Percentiles rank a stretch among this genome's conserved stretches.
These are phyloP conservation scores for Globisporangium lucens DNA, from an alignment of 352 stramenopile species.

Conservation along the genomic window DNA sequence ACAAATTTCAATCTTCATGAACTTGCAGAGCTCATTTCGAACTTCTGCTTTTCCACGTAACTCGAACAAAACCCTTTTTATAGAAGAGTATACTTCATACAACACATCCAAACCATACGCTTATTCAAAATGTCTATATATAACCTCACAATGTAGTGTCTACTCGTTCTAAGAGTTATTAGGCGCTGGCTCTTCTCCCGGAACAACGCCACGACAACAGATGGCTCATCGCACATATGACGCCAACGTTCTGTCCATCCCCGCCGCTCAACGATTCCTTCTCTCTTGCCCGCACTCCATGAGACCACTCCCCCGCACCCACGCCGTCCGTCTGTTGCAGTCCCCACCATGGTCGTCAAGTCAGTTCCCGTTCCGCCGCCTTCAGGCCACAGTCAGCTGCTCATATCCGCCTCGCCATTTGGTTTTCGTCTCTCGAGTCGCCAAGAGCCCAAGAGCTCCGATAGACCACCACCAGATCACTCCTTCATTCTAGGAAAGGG, in stretches of 20 bases:
- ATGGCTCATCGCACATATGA: background rate
- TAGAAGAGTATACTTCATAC: too few relatives aligned
- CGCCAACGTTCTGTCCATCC: background rate
- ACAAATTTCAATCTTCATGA: too few relatives aligned
- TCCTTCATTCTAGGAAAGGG: background rate
- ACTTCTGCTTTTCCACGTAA: too few relatives aligned
- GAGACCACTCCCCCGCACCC: background rate
- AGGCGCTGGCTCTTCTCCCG: background rate
- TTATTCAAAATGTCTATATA: too few relatives aligned
- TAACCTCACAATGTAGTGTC: background rate
- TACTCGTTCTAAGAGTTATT: background rate
- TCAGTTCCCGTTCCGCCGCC: background rate
- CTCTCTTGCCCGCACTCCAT: too few relatives aligned
- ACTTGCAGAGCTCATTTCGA: too few relatives aligned
- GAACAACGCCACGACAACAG: background rate
- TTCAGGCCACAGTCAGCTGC: background rate
- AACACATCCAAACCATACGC: too few relatives aligned
- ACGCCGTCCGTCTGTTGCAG: background rate
- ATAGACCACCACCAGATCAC: background rate
- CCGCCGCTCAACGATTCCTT: background rate
- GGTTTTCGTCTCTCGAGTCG: background rate
- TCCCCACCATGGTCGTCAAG: background rate
- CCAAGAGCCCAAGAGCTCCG: background rate
- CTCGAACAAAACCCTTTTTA: too few relatives aligned
- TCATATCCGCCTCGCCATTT: background rate